phyloP scores from a whole-genome alignment of 1,139 yeast species.

The Magnusiomyces ingens region DNA sequence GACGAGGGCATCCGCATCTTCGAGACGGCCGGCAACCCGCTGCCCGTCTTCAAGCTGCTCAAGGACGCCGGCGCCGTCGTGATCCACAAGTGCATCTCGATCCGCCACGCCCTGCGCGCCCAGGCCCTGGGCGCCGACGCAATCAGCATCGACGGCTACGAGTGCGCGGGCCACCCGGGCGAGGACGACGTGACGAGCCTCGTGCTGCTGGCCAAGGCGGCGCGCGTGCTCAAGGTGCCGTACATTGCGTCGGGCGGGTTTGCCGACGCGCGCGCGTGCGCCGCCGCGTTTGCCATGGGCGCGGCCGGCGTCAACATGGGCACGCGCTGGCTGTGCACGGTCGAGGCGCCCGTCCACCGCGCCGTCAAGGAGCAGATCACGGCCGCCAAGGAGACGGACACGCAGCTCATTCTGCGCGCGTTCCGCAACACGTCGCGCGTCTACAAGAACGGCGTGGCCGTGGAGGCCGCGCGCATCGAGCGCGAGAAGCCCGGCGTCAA shows the following conservation, averaged over 20 bases:
- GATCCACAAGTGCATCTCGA: constrained; percentile 32
- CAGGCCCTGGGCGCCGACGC: constrained; percentile 32
- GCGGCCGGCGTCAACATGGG: constrained; percentile 35
- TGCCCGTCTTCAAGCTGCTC: constrained; percentile 23
- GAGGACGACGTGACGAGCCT: constrained; percentile 32
- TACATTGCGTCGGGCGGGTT: constrained; percentile 35
- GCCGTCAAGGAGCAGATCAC: constrained; percentile 32
- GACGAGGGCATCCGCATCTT: constrained; percentile 33
- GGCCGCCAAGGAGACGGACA: constrained; percentile 30
- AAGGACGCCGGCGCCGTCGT: constrained; percentile 22
- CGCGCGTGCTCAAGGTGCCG: constrained; percentile 29
- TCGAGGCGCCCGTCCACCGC: constrained; percentile 32
- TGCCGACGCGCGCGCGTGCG: constrained; percentile 33
- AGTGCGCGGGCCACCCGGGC: constrained; percentile 37
- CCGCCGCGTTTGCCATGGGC: constrained; percentile 34
- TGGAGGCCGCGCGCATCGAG: constrained; percentile 28
- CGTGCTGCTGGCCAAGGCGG: constrained; percentile 29
- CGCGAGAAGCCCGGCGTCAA: constrained; percentile 22
- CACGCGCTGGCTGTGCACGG: constrained; percentile 32
- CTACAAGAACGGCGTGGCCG: constrained; percentile 29
- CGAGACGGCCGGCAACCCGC: constrained; percentile 34
- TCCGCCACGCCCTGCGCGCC: constrained; percentile 32
- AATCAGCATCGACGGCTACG: constrained; percentile 33
- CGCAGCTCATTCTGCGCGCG: constrained; percentile 28
- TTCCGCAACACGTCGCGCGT: constrained; percentile 32